Percentiles rank a stretch among this genome's conserved stretches.
phyloP scores from a whole-genome alignment of 257 asterid species.

The Cynanchum wilfordii region DNA sequence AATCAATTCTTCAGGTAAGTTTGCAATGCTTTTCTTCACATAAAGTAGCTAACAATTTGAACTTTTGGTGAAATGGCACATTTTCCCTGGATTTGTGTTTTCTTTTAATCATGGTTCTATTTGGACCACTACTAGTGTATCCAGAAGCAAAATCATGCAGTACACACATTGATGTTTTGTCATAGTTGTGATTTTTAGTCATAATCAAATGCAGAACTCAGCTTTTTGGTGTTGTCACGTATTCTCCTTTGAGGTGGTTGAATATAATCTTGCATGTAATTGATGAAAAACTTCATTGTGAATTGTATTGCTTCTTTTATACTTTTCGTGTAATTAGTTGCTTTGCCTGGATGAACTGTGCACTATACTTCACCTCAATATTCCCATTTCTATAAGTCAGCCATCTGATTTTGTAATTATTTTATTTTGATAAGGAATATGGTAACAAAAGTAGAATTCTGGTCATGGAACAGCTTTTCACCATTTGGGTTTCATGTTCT shows the following conservation, averaged over 20 bases:
- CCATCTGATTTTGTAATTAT: background rate
- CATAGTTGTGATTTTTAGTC: background rate
- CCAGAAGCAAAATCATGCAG: background rate
- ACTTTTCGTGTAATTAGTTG: background rate
- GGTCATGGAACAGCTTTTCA: background rate
- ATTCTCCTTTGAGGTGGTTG: background rate
- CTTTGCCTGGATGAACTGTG: background rate
- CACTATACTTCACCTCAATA: background rate
- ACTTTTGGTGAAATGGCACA: background rate
- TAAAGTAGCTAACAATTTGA: background rate
- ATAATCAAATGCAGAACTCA: background rate
- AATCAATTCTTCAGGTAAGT: conserved; percentile 77
- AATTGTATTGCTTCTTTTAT: background rate
- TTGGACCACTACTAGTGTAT: background rate
- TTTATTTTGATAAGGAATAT: background rate
- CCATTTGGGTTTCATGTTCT: background rate
- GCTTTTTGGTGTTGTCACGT: background rate
- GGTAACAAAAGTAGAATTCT: background rate
- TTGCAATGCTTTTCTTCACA: background rate
- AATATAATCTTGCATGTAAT: background rate
- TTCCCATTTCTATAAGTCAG: background rate
- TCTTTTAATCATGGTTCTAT: background rate
- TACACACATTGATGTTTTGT: background rate
- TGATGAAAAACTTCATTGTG: background rate
- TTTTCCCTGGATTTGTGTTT: conserved; percentile 5